Base-by-base conservation (phyloP, 768 basidiomycete genomes). In the Termitomyces titanicus region DNA sequence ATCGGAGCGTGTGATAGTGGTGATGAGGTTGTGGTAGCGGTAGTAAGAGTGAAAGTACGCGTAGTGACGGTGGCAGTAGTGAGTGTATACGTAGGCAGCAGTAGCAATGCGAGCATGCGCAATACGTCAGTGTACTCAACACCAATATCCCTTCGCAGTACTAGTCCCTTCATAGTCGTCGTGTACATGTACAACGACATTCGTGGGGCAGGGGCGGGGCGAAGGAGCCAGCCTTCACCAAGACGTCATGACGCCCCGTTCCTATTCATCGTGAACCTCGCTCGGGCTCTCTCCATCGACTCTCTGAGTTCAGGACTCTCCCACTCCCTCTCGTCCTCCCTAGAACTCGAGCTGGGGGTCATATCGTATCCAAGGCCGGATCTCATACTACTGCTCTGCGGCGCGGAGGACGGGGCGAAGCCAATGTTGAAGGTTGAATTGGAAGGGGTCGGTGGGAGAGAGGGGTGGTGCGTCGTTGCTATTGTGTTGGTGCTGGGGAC, bases 231-330 rank as follows among this genome's bases (percentile, higher is more conserved):
- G 24, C 24, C 34, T n/a, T 15, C 22, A 25, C 3, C 43, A n/a
- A n/a, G n/a, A n/a, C n/a, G n/a, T 15, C 15, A 7, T n/a, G 15
- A 10, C 17, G 0, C 38, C 34, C 39, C n/a, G n/a, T n/a, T n/a
- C 17, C 24, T 29, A 17, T 55, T 48, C 27, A 15, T 39, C 33
- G 46, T 15, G 11, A 49, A 38, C 47, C 47, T 55, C 22, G 47
- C 24, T 56, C 72, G 66, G 9, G 89, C 89, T 8, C 75, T 72
- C 68, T 83, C 83, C 89, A 91, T 92, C 25, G 78, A 80, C 70
- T 86, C 85, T 53, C 80, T 76, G 37, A 92, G 64, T 72, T 87
- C 84, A 1, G 82, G 77, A 64, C 85, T 89, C 66, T 81, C 74
- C 79, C 82, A 87, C 9, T 72, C 58, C 29, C 61, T 63, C 42